Base-by-base conservation (phyloP, 2,329 filamentous ascomycete genomes). In the Penicillium frequentans region DNA sequence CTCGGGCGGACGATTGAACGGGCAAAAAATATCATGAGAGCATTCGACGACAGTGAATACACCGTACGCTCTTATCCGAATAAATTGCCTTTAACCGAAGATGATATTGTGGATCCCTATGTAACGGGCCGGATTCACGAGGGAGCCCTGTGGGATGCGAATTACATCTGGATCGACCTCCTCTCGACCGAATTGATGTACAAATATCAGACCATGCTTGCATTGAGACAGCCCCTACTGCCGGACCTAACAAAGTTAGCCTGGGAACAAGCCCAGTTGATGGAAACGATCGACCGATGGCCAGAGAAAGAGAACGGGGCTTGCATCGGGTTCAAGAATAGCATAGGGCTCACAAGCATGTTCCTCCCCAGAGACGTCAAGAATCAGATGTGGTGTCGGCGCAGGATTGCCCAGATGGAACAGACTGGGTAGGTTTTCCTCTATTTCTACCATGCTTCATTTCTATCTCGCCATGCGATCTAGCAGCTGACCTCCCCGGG, bases 161-260 rank as follows among this genome's bases (percentile, higher is more conserved):
- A 96, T 60, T 83, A 90, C 49, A 79, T 91, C 16, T 81, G 82
- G 55, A 84, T 91, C 57, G 91, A 96, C 69, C 90, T 91, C 79
- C 86, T 90, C 70, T 88, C 88, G 8, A 85, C 93, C 24, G 82
- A 88, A 48, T 81, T 95, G 57, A 91, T 96, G 88, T 91, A 91
- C 74, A 86, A 86, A 63, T 87, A 89, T 64, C 90, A 95, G 66
- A 84, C 87, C 1, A 82, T 86, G 3, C 77, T 84, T 49, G 79
- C 83, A 2, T 74, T 85, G 50, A 80, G 81, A 39, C 76, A 83
- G 75, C 66, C 79, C 1, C 74, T 79, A 3, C 68, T 78, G 13
- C 71, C 80, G 13, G 85, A 89, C 52, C 68, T 93, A 53, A 79
- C 79, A 3, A 72, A 79, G 1, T 81, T 89, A 56, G 89, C 91